Conservation (phyloP, 306 rosid species). For the Alnus glutinosa region DNA sequence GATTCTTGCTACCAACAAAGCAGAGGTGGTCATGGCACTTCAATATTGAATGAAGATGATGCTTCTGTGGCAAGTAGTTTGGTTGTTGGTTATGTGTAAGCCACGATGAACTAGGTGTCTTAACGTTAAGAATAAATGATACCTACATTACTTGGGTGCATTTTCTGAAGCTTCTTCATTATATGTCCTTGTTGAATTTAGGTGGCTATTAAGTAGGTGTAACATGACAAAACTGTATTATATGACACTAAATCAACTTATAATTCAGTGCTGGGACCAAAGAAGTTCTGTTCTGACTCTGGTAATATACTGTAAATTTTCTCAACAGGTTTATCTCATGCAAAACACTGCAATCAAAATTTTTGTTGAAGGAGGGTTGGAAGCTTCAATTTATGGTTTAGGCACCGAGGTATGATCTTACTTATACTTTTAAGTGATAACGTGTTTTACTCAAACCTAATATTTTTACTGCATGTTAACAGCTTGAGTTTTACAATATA, state of each 20-base stretch:
- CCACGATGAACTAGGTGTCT: not conserved
- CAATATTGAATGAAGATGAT: not conserved
- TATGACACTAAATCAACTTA: constrained; percentile 13
- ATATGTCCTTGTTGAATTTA: not conserved
- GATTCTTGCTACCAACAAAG: not conserved
- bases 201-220: not conserved
- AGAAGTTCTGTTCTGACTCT: constrained; percentile 24
- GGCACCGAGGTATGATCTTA: constrained; percentile 80
- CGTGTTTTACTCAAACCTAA: constrained; percentile 36
- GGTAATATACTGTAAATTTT: constrained; percentile 27
- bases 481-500: constrained; percentile 78
- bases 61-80: not conserved
- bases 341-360: constrained; percentile 66
- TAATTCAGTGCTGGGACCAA: constrained; percentile 7
- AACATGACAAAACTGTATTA: constrained; percentile 14
- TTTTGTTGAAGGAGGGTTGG: constrained; percentile 87
- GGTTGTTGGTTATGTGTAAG: not conserved
- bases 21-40: not conserved
- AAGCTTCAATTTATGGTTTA: constrained; percentile 75
- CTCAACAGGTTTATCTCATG: constrained; percentile 76
- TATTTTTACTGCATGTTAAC: constrained; percentile 36
- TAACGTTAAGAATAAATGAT: not conserved
- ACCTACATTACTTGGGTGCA: not conserved
- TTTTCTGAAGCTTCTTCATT: not conserved
- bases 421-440: constrained; percentile 20